Conservation (phyloP, 2,329 filamentous ascomycete genomes). For the Sporothrix euskadiensis region DNA sequence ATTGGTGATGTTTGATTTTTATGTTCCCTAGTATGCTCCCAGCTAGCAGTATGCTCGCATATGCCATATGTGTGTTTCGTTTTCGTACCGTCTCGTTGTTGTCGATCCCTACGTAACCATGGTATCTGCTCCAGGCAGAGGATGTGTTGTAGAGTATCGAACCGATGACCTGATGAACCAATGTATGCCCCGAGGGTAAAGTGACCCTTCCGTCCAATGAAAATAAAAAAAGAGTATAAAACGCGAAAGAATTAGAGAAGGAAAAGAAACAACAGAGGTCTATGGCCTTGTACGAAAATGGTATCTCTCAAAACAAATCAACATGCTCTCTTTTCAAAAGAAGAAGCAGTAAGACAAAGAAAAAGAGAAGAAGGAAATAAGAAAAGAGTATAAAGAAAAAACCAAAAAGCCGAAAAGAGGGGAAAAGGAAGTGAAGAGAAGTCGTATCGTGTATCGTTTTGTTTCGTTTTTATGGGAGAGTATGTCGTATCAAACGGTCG, state of each 20-base stretch:
- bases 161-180: not conserved
- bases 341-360: not conserved
- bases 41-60: not conserved
- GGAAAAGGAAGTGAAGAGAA: constrained; percentile 19
- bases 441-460: constrained; percentile 13
- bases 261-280: not conserved
- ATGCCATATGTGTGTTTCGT: not conserved
- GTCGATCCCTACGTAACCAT: not conserved
- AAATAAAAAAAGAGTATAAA: not conserved
- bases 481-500: not conserved
- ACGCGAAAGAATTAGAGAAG: not conserved
- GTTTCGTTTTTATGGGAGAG: not conserved
- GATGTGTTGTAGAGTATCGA: not conserved
- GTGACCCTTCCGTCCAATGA: not conserved
- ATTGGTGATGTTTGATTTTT: not conserved
- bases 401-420: not conserved
- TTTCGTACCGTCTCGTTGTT: not conserved
- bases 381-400: constrained; percentile 21
- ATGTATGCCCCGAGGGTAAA: not conserved
- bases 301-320: constrained; percentile 23
- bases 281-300: constrained; percentile 14
- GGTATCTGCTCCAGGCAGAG: constrained; percentile 23
- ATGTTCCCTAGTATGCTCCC: not conserved
- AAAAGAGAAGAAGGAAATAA: constrained; percentile 1
- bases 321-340: constrained; percentile 18